phyloP scores from a whole-genome alignment of 371 early-diverging fungal species.

The Mortierella sp. region DNA sequence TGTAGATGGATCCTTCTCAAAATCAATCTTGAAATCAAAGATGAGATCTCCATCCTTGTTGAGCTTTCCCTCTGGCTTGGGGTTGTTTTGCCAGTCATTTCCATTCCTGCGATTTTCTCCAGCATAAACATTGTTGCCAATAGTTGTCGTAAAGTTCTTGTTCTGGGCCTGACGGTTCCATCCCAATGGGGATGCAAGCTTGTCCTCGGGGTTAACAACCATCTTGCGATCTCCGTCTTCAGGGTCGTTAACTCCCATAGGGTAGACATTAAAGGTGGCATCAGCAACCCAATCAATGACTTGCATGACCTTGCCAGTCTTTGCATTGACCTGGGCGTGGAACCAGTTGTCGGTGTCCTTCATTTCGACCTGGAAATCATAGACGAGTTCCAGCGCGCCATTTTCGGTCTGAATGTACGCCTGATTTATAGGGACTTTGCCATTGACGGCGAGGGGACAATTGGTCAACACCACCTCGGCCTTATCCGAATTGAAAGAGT shows the following conservation, averaged over 20 bases:
- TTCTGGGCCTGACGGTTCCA: constrained; percentile 76
- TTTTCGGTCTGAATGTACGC: constrained; percentile 70
- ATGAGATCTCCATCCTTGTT: constrained; percentile 62
- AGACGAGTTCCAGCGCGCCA: constrained; percentile 75
- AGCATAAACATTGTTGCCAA: constrained; percentile 82
- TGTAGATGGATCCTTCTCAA: constrained; percentile 72
- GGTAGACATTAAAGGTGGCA: constrained; percentile 82
- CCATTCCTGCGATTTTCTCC: constrained; percentile 80
- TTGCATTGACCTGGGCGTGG: constrained; percentile 86
- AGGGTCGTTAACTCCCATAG: constrained; percentile 92
- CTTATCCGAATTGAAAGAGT: constrained; percentile 47
- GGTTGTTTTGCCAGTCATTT: constrained; percentile 77
- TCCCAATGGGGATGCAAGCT: constrained; percentile 81
- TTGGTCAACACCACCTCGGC: constrained; percentile 58
- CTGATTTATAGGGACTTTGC: constrained; percentile 65
- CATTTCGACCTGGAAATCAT: constrained; percentile 92
- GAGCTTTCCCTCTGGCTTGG: constrained; percentile 77
- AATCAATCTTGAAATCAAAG: constrained; percentile 85
- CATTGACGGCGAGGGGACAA: constrained; percentile 72
- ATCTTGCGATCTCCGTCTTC: constrained; percentile 73
- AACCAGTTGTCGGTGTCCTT: constrained; percentile 92
- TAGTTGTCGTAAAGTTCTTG: constrained; percentile 78
- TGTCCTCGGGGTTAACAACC: constrained; percentile 80
- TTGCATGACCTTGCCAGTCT: constrained; percentile 75
- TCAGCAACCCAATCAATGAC: constrained; percentile 92